These are phyloP conservation scores for Capsicum baccatum DNA, from an alignment of 257 asterid genomes.

Conservation along the genomic window DNA sequence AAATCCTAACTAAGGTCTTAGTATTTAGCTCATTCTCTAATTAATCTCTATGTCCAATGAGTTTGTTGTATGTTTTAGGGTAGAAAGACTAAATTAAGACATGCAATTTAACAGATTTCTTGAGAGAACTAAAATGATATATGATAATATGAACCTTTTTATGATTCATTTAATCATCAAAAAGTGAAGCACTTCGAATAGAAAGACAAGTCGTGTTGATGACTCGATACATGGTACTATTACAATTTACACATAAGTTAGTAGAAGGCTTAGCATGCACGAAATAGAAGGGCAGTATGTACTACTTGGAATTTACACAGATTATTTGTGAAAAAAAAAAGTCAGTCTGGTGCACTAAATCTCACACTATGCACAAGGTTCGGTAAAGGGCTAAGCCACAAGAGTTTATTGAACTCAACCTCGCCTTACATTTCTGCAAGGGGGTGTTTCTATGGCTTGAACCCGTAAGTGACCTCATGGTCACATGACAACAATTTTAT, in stretches of 20 bases:
- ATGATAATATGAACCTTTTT: neutral
- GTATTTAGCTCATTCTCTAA: neutral
- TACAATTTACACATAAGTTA: neutral
- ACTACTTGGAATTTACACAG: neutral
- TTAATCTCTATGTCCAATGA: neutral
- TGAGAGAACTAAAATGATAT: neutral
- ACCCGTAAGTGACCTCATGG: no score
- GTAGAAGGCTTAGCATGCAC: neutral
- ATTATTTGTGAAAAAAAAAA: neutral
- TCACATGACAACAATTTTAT: no score
- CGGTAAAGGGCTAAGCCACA: no score
- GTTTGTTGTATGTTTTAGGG: neutral
- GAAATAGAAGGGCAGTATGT: no score
- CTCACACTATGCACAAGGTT: no score
- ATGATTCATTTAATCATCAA: neutral
- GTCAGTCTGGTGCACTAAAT: no score
- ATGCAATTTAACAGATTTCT: neutral
- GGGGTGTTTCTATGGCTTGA: no score
- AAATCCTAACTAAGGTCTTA: neutral
- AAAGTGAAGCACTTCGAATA: neutral
- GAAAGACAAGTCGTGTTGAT: neutral
- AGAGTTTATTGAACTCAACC: no score
- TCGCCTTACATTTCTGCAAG: no score
- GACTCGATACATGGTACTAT: neutral
- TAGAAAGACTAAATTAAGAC: neutral